Percentiles rank a stretch among this genome's conserved stretches.
phyloP scores from a whole-genome alignment of 768 basidiomycete species.

The Lenzites betulinus region DNA sequence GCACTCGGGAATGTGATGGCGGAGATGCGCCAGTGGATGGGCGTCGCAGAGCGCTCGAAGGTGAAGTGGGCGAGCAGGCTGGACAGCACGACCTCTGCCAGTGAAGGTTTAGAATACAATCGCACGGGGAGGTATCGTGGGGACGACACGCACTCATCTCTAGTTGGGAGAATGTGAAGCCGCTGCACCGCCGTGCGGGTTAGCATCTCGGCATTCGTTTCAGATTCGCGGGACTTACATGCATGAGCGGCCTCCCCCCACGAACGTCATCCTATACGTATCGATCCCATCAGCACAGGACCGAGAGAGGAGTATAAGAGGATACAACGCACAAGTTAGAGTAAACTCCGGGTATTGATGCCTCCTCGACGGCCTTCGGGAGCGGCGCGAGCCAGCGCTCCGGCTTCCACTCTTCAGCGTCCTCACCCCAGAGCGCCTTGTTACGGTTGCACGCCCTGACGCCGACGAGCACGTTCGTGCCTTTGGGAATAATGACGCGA shows the following conservation, averaged over 20 bases:
- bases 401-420: slow-evolving; percentile 28
- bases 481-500: slow-evolving; percentile 25
- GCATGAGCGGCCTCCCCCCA: slow-evolving; percentile 14
- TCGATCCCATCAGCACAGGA: background rate
- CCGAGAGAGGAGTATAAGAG: background rate
- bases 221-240: background rate
- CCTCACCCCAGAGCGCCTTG: slow-evolving; percentile 27
- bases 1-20: slow-evolving; percentile 20
- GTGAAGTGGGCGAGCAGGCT: slow-evolving; percentile 21
- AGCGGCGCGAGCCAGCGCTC: slow-evolving; percentile 25
- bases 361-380: slow-evolving; percentile 15
- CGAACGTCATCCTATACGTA: slow-evolving; percentile 17
- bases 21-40: slow-evolving; percentile 21
- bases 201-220: too few relatives aligned
- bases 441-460: slow-evolving; percentile 29
- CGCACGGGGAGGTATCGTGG: background rate
- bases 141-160: slow-evolving; percentile 19
- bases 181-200: background rate
- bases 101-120: background rate
- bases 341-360: slow-evolving; percentile 19
- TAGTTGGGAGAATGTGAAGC: slow-evolving; percentile 18
- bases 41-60: slow-evolving; percentile 18
- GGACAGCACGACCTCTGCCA: slow-evolving; percentile 22
- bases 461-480: slow-evolving; percentile 26
- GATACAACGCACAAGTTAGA: slow-evolving; percentile 12